phyloP scores from a whole-genome alignment of 768 basidiomycete species.

The Mycena latifolia region DNA sequence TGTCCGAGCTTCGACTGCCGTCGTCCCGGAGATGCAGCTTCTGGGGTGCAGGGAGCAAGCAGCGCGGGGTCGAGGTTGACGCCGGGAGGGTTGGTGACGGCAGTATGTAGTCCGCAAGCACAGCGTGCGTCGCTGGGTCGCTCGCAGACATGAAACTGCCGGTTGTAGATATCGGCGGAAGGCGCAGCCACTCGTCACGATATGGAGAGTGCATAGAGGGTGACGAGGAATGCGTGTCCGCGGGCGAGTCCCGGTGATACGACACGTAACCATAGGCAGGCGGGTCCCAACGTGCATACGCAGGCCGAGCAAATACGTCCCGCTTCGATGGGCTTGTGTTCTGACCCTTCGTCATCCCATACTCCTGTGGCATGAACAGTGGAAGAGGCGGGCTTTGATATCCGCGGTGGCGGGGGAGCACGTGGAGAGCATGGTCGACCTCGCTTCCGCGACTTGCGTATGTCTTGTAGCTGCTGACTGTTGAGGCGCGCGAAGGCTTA shows the following conservation, averaged over 20 bases:
- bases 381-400: constrained; percentile 36
- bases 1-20: not conserved
- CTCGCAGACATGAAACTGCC: constrained; percentile 24
- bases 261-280: constrained; percentile 2
- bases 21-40: constrained; percentile 25
- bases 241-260: constrained; percentile 5
- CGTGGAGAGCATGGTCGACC: constrained; percentile 36
- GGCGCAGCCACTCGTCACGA: constrained; percentile 10
- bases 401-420: constrained; percentile 34
- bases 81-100: constrained; percentile 29
- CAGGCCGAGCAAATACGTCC: constrained; percentile 19
- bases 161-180: constrained; percentile 24
- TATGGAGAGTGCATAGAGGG: not conserved
- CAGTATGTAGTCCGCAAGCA: constrained; percentile 27
- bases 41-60: constrained; percentile 34
- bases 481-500: constrained; percentile 35
- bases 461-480: constrained; percentile 34
- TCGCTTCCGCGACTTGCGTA: constrained; percentile 29
- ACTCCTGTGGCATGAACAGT: constrained; percentile 35
- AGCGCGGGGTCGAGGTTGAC: constrained; percentile 29
- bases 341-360: not conserved
- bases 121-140: constrained; percentile 17
- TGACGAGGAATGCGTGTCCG: not conserved
- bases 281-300: constrained; percentile 28
- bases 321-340: constrained; percentile 1